Conservation (phyloP, 2,329 filamentous ascomycete species). For the Fusarium sp. region DNA sequence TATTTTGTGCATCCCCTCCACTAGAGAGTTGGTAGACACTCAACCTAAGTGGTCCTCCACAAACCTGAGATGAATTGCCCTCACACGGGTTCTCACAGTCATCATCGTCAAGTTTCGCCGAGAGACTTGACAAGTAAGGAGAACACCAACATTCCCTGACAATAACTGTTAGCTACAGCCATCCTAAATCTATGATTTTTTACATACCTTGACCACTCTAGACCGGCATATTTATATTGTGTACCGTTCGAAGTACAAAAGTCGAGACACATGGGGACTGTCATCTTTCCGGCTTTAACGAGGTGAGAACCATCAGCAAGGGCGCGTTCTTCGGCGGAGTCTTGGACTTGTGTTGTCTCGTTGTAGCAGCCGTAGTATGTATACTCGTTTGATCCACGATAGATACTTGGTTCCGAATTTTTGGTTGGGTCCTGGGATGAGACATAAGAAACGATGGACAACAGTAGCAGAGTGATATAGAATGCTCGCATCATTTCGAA, state of each 20-base stretch:
- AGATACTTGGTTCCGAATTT: conserved; percentile 46
- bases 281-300: conserved; percentile 60
- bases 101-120: conserved; percentile 58
- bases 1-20: conserved; percentile 13
- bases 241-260: conserved; percentile 59
- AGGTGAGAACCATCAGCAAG: conserved; percentile 57
- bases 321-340: conserved; percentile 59
- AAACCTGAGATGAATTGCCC: conserved; percentile 63
- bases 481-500: neutral
- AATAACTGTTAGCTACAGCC: neutral
- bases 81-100: conserved; percentile 65
- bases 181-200: neutral
- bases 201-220: conserved; percentile 63
- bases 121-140: conserved; percentile 59
- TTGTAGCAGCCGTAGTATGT: conserved; percentile 69
- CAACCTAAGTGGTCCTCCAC: conserved; percentile 65
- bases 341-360: conserved; percentile 62
- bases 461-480: conserved; percentile 7
- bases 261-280: conserved; percentile 61
- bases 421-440: conserved; percentile 32
- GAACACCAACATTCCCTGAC: conserved; percentile 71
- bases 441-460: conserved; percentile 20
- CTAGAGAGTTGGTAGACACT: conserved; percentile 56
- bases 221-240: conserved; percentile 62
- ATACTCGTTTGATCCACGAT: conserved; percentile 55